These are phyloP conservation scores for Candida sanyaensis DNA, from an alignment of 1,139 yeast genomes.

Conservation along the genomic window DNA sequence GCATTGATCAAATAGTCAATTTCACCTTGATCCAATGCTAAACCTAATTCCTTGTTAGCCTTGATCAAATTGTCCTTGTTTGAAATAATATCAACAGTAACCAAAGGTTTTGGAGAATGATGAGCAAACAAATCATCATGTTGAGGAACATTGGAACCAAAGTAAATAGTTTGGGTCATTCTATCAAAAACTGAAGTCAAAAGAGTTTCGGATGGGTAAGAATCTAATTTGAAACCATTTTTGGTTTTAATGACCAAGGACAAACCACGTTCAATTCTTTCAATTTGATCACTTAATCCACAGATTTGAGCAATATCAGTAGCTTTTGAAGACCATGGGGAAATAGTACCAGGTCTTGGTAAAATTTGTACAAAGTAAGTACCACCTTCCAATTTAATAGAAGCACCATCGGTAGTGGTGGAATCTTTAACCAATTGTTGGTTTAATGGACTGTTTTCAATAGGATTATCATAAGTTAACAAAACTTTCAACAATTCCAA, in stretches of 20 bases:
- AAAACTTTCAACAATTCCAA: slow-evolving; percentile 57
- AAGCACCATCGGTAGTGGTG: slow-evolving; percentile 27
- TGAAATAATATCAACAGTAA: slow-evolving; percentile 63
- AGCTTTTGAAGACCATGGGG: slow-evolving; percentile 99
- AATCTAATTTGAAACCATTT: slow-evolving; percentile 62
- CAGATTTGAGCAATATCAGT: slow-evolving; percentile 91
- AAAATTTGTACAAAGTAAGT: slow-evolving; percentile 70
- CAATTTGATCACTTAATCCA: slow-evolving; percentile 70
- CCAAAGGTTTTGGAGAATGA: slow-evolving; percentile 84
- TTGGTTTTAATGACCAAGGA: slow-evolving; percentile 71
- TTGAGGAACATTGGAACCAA: slow-evolving; percentile 55
- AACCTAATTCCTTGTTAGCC: slow-evolving; percentile 84
- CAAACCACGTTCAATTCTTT: slow-evolving; percentile 89
- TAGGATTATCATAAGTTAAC: slow-evolving; percentile 72
- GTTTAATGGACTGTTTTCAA: slow-evolving; percentile 57
- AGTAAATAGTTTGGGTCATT: slow-evolving; percentile 83
- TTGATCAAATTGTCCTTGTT: slow-evolving; percentile 64
- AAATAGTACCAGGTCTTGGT: slow-evolving; percentile 94
- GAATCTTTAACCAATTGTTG: slow-evolving; percentile 41
- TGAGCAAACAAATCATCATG: slow-evolving; percentile 73
- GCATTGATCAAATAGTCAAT: slow-evolving; percentile 84
- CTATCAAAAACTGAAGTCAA: slow-evolving; percentile 83
- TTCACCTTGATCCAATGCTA: slow-evolving; percentile 92
- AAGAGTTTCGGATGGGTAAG: slow-evolving; percentile 30
- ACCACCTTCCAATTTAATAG: slow-evolving; percentile 42